Evolutionary conservation across 2,329 filamentous ascomycete genomes (phyloP), one percentile per base, ranked within the genome.

Genomic region (Teratosphaeria nubilosa): DNA sequence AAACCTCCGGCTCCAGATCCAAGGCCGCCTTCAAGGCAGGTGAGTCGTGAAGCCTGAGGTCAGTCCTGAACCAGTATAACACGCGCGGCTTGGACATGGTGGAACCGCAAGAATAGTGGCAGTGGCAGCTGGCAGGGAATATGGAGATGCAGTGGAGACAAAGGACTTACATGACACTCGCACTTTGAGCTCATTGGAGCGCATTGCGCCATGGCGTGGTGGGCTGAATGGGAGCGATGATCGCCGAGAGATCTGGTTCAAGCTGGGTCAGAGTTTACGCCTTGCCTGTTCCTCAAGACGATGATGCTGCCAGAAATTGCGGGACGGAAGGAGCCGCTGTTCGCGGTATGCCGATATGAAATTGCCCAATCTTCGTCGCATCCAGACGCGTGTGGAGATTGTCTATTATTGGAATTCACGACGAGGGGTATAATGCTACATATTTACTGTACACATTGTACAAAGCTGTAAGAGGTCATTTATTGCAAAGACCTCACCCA

Each of bases 41-140:
- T 0, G 86, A 90, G 71, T 91, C 88, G 72, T 91, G 87, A 2
- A 91, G 80, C 22, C 88, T 84, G 11, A 91, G 77, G 69, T 91
- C 88, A 5, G 88, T 91, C 9, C 58, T 50, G 34, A 60, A 66
- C 87, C 87, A 90, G 70, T 88, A 90, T 34, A 90, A 79, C 1
- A 90, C 86, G 55, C 81, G 75, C 48, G 81, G 75, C 65, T 75
- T 75, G 30, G 63, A 55, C 61, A 71, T 70, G 54, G 22, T 41
- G 53, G 53, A 16, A 11, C n/a, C 41, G n/a, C 41, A 48, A 5
- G 6, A 22, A 22, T 53, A 5, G 14, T 30, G 51, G 24, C n/a
- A 11, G 41, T 22, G 41, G 20, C 41, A 48, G 20, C 9, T 48
- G 41, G n/a, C 6, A 22, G 16, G 41, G 9, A 10, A 10, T 48